Base-by-base conservation (phyloP, 768 basidiomycete species). In the Amanita polypyramis region DNA sequence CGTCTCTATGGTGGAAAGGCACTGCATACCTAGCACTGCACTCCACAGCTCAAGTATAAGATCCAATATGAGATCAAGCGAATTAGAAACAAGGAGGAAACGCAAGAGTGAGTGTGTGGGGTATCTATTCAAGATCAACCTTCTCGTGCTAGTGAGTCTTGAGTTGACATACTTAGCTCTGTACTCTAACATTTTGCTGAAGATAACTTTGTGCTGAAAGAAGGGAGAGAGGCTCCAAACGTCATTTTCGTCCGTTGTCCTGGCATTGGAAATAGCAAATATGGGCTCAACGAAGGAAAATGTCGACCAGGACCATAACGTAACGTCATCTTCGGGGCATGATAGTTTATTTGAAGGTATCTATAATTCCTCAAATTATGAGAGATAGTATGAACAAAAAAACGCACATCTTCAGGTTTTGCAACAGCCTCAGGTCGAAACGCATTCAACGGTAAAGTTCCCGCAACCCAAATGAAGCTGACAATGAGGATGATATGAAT, bases 201-300 rank as follows among this genome's bases (percentile, higher is more conserved):
- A 85, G 10, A 85, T 65, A 54, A 80, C 82, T 54, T 75, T 77
- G 58, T 85, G 82, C 21, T 67, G 69, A 61, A 85, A 82, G 52
- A 73, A 82, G 0, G 82, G 83, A 2, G 82, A 82, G 25, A 85
- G 64, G 9, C 57, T 62, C 82, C 82, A 85, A 5, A 84, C 75
- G 56, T 85, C 73, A 9, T 33, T 49, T 33, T 73, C 73, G 27
- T 73, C 63, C 19, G 75, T 59, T 5, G 79, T 81, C 45, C 74
- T 66, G 35, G 63, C 61, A 50, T 60, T 67, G 0, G 80, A 76
- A 15, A 81, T 59, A 42, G 66, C 56, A 51, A 84, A 70, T 19
- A 85, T 65, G 3, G 82, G 82, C 52, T 80, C 72, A 5, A 84
- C 70, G 55, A 81, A 85, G 1, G 76, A 74, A 56, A 82, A 82